These are phyloP conservation scores for Blastobotrys americana DNA, from an alignment of 805 yeast species.

Conservation along the genomic window DNA sequence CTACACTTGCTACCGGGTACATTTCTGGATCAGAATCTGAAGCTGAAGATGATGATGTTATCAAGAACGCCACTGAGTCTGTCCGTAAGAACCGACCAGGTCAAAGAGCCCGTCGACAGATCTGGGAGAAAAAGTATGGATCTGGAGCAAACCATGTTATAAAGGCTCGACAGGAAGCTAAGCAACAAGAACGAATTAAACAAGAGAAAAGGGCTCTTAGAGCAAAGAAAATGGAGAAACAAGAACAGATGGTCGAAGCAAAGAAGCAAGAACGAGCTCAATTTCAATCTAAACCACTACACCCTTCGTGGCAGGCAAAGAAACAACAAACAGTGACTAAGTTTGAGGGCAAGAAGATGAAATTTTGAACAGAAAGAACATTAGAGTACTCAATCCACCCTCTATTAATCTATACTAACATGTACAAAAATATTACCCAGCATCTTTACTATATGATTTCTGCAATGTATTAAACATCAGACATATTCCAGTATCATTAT, in stretches of 20 bases:
- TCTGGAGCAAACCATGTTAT: constrained; percentile 72
- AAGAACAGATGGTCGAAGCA: constrained; percentile 33
- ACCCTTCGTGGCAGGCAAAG: constrained; percentile 99
- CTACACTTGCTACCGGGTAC: constrained; percentile 73
- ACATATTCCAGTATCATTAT: too few species aligned
- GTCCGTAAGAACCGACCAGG: constrained; percentile 86
- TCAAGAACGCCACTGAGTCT: constrained; percentile 17
- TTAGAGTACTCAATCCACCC: too few species aligned
- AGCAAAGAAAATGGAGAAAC: constrained; percentile 48
- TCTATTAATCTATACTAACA: too few species aligned
- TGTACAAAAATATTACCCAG: too few species aligned
- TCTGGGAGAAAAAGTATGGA: constrained; percentile 93
- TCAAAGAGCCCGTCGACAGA: constrained; percentile 92
- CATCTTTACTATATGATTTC: too few species aligned
- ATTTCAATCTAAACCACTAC: constrained; percentile 39
- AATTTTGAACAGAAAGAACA: too few species aligned
- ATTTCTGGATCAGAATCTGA: constrained; percentile 69
- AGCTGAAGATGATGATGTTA: constrained; percentile 20
- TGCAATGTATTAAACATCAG: too few species aligned
- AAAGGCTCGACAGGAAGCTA: constrained; percentile 50
- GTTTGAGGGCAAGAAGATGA: constrained; percentile 79
- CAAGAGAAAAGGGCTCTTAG: constrained; percentile 53
- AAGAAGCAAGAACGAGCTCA: constrained; percentile 15
- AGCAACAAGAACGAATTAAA: constrained; percentile 50
- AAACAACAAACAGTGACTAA: constrained; percentile 59